These are phyloP conservation scores for Gonapodya prolifera DNA, from an alignment of 192 early-diverging fungal species.

Conservation along the genomic window DNA sequence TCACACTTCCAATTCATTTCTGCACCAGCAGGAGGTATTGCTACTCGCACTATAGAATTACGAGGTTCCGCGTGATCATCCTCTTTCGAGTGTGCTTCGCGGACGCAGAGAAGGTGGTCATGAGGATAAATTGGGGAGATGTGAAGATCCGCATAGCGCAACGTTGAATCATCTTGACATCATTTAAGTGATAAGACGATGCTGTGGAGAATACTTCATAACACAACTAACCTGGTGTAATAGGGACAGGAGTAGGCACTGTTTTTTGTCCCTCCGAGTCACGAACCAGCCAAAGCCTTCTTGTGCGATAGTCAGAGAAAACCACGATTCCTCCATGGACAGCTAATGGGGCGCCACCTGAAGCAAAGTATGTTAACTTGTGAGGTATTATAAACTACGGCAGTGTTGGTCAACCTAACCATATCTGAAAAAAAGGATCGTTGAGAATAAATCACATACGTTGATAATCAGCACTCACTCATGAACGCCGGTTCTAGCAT, in stretches of 20 bases:
- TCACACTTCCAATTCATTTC: constrained; percentile 11
- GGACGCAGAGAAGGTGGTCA: constrained; percentile 45
- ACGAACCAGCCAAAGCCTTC: constrained; percentile 36
- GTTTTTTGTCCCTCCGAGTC: constrained; percentile 13
- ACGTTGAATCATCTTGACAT: constrained; percentile 15
- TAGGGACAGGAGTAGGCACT: constrained; percentile 5
- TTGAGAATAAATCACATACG: no score
- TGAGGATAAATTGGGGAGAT: constrained; percentile 31
- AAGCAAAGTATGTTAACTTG: no score
- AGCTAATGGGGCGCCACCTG: constrained; percentile 53
- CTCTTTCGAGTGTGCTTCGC: constrained; percentile 53
- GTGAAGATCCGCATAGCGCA: constrained; percentile 51
- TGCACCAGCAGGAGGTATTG: constrained; percentile 24
- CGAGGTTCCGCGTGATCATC: constrained; percentile 24
- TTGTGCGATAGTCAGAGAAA: constrained; percentile 46
- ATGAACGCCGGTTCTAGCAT: constrained; percentile 55
- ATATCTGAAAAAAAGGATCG: no score
- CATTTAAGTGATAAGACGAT: no score
- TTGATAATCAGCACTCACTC: no score
- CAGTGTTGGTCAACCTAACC: no score
- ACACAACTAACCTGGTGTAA: no score
- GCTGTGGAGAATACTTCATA: no score
- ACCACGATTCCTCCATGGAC: constrained; percentile 39
- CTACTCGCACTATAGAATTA: constrained; percentile 40
- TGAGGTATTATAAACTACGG: neutral